Percentiles rank a stretch among this genome's conserved stretches.
Conservation (phyloP, 148 eudicot genomes). For the Rhododendron simsii region DNA sequence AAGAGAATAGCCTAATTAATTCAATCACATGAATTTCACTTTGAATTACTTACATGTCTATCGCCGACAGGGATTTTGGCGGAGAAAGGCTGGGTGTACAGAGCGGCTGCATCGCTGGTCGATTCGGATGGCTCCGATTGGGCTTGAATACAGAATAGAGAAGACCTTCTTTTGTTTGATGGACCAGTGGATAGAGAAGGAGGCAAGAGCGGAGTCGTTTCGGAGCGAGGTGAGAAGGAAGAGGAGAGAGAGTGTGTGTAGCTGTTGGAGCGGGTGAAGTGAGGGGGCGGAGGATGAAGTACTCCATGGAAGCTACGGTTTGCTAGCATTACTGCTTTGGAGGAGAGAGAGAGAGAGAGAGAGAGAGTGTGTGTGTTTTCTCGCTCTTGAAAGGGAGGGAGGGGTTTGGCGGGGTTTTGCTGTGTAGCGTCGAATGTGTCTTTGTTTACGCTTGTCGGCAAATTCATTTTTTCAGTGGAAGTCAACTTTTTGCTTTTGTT, state of each 20-base stretch:
- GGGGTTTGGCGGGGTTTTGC: no score
- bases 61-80: constrained; percentile 89
- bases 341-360: background rate
- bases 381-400: background rate
- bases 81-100: constrained; percentile 29
- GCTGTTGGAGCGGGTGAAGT: constrained; percentile 16
- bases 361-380: background rate
- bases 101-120: constrained; percentile 11
- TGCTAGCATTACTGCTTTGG: constrained; percentile 27
- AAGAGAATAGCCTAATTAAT: background rate
- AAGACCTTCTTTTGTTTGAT: background rate
- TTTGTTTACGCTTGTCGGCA: no score
- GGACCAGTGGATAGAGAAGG: constrained; percentile 22
- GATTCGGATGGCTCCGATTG: constrained; percentile 14
- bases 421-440: no score
- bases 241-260: constrained; percentile 18
- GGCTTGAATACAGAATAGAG: constrained; percentile 20
- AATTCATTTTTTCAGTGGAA: no score
- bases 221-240: background rate
- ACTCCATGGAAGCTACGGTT: constrained; percentile 26
- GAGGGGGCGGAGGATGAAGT: constrained; percentile 13
- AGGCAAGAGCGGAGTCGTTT: background rate
- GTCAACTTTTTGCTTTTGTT: no score
- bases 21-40: background rate
- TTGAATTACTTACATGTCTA: constrained; percentile 52